Base-by-base conservation (phyloP, 805 yeast species). In the Candida namnaoensis region DNA sequence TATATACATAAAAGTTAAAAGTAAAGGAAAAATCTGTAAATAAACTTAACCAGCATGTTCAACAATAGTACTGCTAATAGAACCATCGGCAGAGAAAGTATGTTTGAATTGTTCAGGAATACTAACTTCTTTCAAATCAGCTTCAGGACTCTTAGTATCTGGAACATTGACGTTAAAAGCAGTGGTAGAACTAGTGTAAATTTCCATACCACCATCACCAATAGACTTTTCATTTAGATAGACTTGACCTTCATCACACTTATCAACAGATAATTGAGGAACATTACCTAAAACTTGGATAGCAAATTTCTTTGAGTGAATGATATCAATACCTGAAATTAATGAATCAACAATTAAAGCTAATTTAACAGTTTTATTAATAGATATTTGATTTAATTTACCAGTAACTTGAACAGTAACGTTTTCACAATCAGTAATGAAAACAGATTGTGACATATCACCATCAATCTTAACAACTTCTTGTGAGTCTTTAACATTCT, bases 51-150 rank as follows among this genome's bases (percentile, higher is more conserved):
- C 93, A 27, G 82, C 80, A 62, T 86, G 95, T 60, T 84, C 93
- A 38, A 87, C 95, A 48, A 88, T 82, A 37, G 74, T 71, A 50
- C 86, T 78, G 32, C 71, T 68, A 46, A 90, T 62, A 54, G 75
- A 74, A 27, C 91, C 93, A 41, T 59, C 56, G 37, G 64, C 60
- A 41, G 64, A 68, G 47, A 86, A 68, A 14, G 75, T 69, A 63
- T 88, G 96, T 56, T 78, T 76, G 62, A 93, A 74, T 67, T 93
- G 99, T 64, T 93, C 99, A 8, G 98, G 96, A 35, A 85, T 76
- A 8, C 96, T 80, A 41, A 78, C 66, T 62, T 93, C 99, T 41
- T 70, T 75, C 62, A 74, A 80, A 59, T 91, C 96, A 37, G 68
- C 83, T 37, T 71, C 30, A 27, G 2, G 4, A 27, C 30, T 27